Base-by-base conservation (phyloP, 441 rosid species). In the Syzygium syzygioides region DNA sequence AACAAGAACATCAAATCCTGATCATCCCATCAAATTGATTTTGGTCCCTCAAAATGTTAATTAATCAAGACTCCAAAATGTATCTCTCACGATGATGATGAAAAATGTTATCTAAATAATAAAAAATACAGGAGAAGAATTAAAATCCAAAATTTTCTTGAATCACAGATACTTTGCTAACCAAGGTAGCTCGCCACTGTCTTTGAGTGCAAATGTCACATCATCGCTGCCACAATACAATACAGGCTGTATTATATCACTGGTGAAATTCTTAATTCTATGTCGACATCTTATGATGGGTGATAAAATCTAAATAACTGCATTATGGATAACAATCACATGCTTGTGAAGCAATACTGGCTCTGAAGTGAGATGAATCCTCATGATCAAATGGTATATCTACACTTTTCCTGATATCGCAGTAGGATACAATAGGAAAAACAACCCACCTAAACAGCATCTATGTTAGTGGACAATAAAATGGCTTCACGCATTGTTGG, bases 151-250 rank as follows among this genome's bases (percentile, higher is more conserved):
- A 62, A 87, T 20, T 8, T 41, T 20, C 71, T 45, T 45, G 66
- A 19, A 86, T 96, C 95, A 97, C 90, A 98, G 92, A 90, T 94
- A 98, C 91, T 94, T 98, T 76, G 96, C 94, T 89, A 96, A 88
- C 99, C 99, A 98, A 37, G 99, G 96, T 45, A 98, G 90, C 79
- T 95, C 98, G 91, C 91, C 92, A 93, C 93, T 90, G 91, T 95
- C 97, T 92, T 98, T 97, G 91, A 98, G 92, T 10, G 99, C 98
- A 91, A 98, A 98, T 85, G 97, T 93, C 87, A 96, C 97, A 85
- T 98, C 99, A 87, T 98, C 99, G 90, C 98, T 95, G 96, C 93
- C 91, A 89, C 68, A 76, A 32, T 86, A 17, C 89, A 89, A 88
- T 56, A 52, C 55, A 68, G 59, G 71, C 54, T n/a, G 41, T 50